Percentiles rank a stretch among this genome's conserved stretches.
These are phyloP conservation scores for Boletus reticulatus DNA, from an alignment of 768 basidiomycete genomes.

Conservation along the genomic window DNA sequence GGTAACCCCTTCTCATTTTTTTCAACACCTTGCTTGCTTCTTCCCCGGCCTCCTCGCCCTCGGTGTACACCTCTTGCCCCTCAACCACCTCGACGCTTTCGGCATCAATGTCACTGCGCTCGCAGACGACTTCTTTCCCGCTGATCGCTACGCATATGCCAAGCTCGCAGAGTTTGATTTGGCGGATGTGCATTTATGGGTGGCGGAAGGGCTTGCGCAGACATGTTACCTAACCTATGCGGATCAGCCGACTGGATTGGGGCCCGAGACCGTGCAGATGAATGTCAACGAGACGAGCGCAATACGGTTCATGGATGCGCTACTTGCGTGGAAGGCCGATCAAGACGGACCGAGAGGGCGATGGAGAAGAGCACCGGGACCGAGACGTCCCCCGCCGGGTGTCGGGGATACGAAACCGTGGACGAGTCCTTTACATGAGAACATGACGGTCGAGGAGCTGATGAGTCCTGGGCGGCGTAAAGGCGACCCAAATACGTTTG, in stretches of 20 bases:
- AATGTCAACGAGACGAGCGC: slow-evolving; percentile 7
- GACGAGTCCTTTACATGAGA: slow-evolving; percentile 5
- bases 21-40: slow-evolving; percentile 79
- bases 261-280: slow-evolving; percentile 48
- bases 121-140: slow-evolving; percentile 16
- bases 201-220: slow-evolving; percentile 72
- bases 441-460: slow-evolving; percentile 4
- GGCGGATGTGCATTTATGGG: slow-evolving; percentile 66
- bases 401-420: slow-evolving; percentile 35
- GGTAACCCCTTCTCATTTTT: slow-evolving; percentile 41
- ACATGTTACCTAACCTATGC: slow-evolving; percentile 72
- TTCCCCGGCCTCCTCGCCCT: slow-evolving; percentile 74
- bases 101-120: slow-evolving; percentile 46
- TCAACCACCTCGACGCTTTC: slow-evolving; percentile 47
- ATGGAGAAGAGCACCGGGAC: slow-evolving; percentile 21
- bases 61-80: slow-evolving; percentile 60
- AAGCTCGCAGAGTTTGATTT: slow-evolving; percentile 46
- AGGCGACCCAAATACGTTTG: slow-evolving; percentile 4
- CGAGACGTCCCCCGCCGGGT: slow-evolving; percentile 47
- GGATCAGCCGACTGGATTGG: slow-evolving; percentile 66
- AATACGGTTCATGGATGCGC: slow-evolving; percentile 25
- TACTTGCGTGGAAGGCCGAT: slow-evolving; percentile 45
- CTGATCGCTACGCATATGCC: slow-evolving; percentile 30
- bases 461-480: not conserved
- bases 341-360: not conserved